Base-by-base conservation (phyloP, 73 alveolate genomes). In the Blepharisma stoltei region DNA sequence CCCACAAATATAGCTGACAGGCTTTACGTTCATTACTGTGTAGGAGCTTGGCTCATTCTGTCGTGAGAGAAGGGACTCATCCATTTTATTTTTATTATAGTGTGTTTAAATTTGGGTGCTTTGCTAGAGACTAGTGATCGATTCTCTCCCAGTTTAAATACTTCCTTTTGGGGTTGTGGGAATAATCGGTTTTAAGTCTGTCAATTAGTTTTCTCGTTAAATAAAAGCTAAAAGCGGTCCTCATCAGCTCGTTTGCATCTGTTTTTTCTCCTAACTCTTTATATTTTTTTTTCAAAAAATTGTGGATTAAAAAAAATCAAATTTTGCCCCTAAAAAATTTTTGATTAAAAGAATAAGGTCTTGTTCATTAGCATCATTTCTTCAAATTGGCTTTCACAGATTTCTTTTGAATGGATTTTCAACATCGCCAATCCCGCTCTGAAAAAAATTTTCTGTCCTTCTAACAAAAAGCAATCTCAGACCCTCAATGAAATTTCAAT, bases 391-490 rank as follows among this genome's bases (percentile, higher is more conserved):
- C 32, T 1, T 38, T 69, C n/a, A n/a, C 14, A 46, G 4, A 69
- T 7, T 7, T 23, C 79, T 37, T 69, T 46, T 70, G 84, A 85
- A 66, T 81, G 83, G n/a, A 85, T n/a, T 76, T 93, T 93, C 47
- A 93, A 66, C 37, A 90, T 53, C 20, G 96, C 95, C 11, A 90
- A 81, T 21, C 92, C 92, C 25, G 90, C 79, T 83, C 98, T 84
- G 86, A 78, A 90, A 8, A 90, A 71, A 7, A 90, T 84, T 78
- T 93, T 90, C 47, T 52, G 70, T 43, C 97, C 97, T 79, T 93
- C 98, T 6, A 81, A 67, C 52, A 88, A 77, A 84, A 81, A 90
- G 49, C 80, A 83, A 85, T 93, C 98, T 87, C 91, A 93, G 44
- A 90, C 82, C 65, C 98, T 80, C 43, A 90, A 89, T 54, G 90